Conservation (phyloP, 257 asterid genomes). For the Gentiana dahurica region DNA sequence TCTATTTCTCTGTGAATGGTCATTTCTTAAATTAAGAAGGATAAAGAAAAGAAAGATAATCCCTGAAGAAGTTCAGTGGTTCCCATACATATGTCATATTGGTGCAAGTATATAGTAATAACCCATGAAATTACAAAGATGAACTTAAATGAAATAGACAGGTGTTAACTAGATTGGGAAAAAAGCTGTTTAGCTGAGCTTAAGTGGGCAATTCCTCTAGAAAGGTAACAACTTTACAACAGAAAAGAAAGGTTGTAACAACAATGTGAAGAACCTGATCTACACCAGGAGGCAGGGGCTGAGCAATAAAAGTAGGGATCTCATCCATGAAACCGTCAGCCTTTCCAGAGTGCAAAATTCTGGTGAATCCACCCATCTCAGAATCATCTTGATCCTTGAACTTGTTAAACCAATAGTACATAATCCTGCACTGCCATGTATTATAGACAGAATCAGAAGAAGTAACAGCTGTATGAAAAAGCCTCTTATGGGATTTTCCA, state of each 20-base stretch:
- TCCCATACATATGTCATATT: no score
- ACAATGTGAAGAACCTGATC: slow-evolving; percentile 49
- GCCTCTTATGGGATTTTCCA: slow-evolving; percentile 20
- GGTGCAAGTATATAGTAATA: no score
- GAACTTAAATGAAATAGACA: no score
- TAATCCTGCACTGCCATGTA: slow-evolving; percentile 92
- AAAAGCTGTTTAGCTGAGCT: no score
- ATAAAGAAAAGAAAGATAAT: no score
- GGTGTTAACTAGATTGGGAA: no score
- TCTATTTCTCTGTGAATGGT: no score
- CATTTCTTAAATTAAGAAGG: no score
- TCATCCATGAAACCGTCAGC: slow-evolving; percentile 80
- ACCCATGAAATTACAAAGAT: no score
- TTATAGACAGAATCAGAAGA: slow-evolving; percentile 84
- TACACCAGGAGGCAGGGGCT: slow-evolving; percentile 79
- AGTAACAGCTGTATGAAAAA: slow-evolving; percentile 90
- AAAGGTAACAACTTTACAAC: neutral
- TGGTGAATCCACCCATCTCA: slow-evolving; percentile 93
- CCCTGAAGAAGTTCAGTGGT: no score
- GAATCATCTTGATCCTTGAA: slow-evolving; percentile 41
- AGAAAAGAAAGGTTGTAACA: neutral
- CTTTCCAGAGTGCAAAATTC: slow-evolving; percentile 72
- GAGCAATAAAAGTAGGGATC: slow-evolving; percentile 92
- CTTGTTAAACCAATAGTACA: slow-evolving; percentile 93
- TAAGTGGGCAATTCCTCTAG: no score